phyloP scores from a whole-genome alignment of 768 basidiomycete genomes.

The Mycena alexandri region DNA sequence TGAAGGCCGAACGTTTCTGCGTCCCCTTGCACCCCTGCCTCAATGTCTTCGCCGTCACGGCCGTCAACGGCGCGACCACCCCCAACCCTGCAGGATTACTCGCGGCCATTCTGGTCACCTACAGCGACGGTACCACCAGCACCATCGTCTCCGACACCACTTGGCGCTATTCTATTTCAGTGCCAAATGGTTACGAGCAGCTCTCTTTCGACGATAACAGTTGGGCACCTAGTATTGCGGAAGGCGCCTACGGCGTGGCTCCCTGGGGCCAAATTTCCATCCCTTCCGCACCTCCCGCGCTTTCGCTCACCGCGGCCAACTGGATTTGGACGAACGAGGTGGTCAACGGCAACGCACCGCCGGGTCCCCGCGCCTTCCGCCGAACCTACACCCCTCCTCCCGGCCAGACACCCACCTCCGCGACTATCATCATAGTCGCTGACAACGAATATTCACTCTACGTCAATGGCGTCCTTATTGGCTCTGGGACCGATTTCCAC shows the following conservation, averaged over 20 bases:
- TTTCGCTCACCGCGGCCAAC: constrained; percentile 41
- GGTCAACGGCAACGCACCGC: constrained; percentile 36
- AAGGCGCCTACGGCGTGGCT: constrained; percentile 37
- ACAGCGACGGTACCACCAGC: constrained; percentile 47
- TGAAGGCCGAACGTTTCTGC: constrained; percentile 44
- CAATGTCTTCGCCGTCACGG: constrained; percentile 51
- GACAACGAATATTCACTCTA: constrained; percentile 47
- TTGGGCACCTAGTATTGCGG: constrained; percentile 46
- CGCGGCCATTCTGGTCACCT: constrained; percentile 47
- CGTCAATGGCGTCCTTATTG: constrained; percentile 45
- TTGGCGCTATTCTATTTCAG: constrained; percentile 45
- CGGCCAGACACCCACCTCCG: constrained; percentile 40
- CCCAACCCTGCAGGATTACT: too few relatives aligned
- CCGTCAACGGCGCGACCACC: too few relatives aligned
- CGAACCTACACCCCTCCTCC: constrained; percentile 42
- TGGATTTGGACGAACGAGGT: constrained; percentile 53
- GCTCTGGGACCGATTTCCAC: constrained; percentile 38
- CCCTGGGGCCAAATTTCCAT: constrained; percentile 37
- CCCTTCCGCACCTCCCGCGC: constrained; percentile 38
- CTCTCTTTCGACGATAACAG: constrained; percentile 46
- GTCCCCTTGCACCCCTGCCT: constrained; percentile 42
- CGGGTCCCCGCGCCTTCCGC: constrained; percentile 47
- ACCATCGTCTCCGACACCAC: constrained; percentile 46
- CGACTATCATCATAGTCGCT: constrained; percentile 42
- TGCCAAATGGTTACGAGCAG: constrained; percentile 46